A percentile compares a stretch with the other conserved stretches of the same genome.
These are phyloP conservation scores for Carpinus fangiana DNA, from an alignment of 306 rosid genomes.

Conservation along the genomic window DNA sequence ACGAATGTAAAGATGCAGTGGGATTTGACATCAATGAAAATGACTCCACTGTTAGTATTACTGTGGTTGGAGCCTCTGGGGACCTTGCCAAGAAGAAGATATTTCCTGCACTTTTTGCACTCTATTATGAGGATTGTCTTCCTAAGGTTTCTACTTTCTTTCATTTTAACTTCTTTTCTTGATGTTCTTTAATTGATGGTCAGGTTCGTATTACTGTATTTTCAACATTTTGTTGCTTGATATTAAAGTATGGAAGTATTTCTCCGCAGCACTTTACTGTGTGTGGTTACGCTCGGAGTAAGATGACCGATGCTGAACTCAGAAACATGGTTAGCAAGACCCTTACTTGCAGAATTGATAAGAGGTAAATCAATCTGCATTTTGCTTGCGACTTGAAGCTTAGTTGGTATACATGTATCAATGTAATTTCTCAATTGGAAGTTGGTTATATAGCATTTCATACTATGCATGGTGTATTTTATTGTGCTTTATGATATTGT, in stretches of 20 bases:
- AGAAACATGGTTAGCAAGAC: conserved; percentile 91
- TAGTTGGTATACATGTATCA: not conserved
- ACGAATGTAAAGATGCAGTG: conserved; percentile 34
- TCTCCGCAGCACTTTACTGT: conserved; percentile 68
- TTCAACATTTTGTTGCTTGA: not conserved
- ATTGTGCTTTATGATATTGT: not conserved
- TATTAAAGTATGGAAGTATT: not conserved
- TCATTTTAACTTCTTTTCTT: not conserved
- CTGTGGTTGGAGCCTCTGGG: conserved; percentile 95
- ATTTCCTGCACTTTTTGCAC: conserved; percentile 92
- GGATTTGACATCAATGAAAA: conserved; percentile 31
- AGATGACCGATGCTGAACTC: conserved; percentile 86
- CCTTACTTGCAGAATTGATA: conserved; percentile 87
- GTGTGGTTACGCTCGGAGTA: conserved; percentile 86
- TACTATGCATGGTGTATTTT: conserved; percentile 5
- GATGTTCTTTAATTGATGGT: not conserved
- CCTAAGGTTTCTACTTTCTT: conserved; percentile 56
- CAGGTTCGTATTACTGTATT: not conserved
- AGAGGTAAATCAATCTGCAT: conserved; percentile 47
- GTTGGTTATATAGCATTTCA: not conserved
- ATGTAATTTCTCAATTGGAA: not conserved
- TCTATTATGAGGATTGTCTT: conserved; percentile 81
- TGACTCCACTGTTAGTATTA: conserved; percentile 66
- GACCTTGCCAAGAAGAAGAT: conserved; percentile 97
- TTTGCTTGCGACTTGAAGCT: conserved; percentile 17